These are phyloP conservation scores for Blastocystis sp. DNA, from an alignment of 352 stramenopile genomes.

Conservation along the genomic window DNA sequence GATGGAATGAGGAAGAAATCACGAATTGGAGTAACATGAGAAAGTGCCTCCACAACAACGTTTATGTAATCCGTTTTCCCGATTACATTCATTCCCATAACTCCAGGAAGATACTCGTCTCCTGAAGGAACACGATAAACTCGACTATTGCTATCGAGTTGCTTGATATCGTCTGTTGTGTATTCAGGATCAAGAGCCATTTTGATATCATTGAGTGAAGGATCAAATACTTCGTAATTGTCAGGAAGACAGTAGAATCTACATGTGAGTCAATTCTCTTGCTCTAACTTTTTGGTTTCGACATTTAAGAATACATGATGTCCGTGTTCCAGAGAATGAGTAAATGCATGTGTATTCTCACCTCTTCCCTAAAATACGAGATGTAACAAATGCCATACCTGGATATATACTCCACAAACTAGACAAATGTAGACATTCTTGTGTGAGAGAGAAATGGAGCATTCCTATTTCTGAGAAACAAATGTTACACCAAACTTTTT, in stretches of 20 bases:
- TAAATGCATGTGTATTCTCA: conserved; percentile 86
- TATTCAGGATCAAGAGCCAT: conserved; percentile 84
- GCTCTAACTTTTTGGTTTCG: conserved; percentile 71
- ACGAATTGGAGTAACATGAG: conserved; percentile 84
- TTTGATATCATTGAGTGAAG: conserved; percentile 86
- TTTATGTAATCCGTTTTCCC: conserved; percentile 95
- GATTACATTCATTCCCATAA: conserved; percentile 93
- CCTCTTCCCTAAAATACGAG: conserved; percentile 71
- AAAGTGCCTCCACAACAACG: conserved; percentile 87
- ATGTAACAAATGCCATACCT: conserved; percentile 64
- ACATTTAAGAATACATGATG: conserved; percentile 97
- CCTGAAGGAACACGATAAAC: conserved; percentile 87
- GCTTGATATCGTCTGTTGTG: conserved; percentile 72
- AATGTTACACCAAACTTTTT: conserved; percentile 75
- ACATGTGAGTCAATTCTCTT: conserved; percentile 69
- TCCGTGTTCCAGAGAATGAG: conserved; percentile 85
- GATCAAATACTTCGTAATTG: conserved; percentile 93
- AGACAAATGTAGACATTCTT: conserved; percentile 96
- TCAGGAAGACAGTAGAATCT: conserved; percentile 89
- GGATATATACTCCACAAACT: conserved; percentile 96
- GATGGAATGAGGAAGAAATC: conserved; percentile 84
- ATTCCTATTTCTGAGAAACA: conserved; percentile 65
- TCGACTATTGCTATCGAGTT: conserved; percentile 81
- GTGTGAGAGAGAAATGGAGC: conserved; percentile 86
- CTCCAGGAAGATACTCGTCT: conserved; percentile 89